phyloP scores from a whole-genome alignment of 805 yeast genomes.

The Nakazawaea ernobii region DNA sequence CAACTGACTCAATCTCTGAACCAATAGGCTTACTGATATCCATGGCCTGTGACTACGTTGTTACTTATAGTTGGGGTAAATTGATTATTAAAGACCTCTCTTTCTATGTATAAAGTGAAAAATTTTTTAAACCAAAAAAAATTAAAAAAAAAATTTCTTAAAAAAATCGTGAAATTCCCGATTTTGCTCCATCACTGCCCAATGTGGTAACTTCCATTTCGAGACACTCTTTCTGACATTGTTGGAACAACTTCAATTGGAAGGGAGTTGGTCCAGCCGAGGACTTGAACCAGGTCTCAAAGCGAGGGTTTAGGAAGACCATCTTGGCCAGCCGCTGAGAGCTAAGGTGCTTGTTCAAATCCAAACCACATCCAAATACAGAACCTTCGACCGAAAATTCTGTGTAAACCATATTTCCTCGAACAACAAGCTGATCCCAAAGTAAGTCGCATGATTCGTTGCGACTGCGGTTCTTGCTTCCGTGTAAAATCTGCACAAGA shows the following conservation, averaged over 20 bases:
- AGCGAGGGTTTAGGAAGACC: slow-evolving; percentile 3
- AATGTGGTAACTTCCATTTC: slow-evolving; percentile 4
- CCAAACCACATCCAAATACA: slow-evolving; percentile 9
- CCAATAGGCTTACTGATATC: slow-evolving; percentile 97
- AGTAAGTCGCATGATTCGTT: no score
- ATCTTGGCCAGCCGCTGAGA: slow-evolving; percentile 1
- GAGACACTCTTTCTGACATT: neutral
- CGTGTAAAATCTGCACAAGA: no score
- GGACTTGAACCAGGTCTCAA: slow-evolving; percentile 1
- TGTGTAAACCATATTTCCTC: slow-evolving; percentile 7
- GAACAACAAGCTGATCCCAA: neutral
- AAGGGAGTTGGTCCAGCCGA: no score
- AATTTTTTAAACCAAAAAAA: neutral
- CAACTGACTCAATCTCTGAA: slow-evolving; percentile 86
- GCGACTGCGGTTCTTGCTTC: no score
- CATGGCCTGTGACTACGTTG: slow-evolving; percentile 41
- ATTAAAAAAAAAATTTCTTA: slow-evolving; percentile 1
- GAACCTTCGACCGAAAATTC: neutral
- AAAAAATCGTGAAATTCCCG: neutral
- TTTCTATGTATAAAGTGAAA: neutral
- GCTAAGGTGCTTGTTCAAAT: neutral
- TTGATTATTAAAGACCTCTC: neutral
- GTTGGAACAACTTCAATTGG: neutral
- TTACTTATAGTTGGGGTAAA: neutral
- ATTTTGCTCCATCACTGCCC: slow-evolving; percentile 1